Base-by-base conservation (phyloP, 2,329 filamentous ascomycete species). In the Hyphodiscus sp. region DNA sequence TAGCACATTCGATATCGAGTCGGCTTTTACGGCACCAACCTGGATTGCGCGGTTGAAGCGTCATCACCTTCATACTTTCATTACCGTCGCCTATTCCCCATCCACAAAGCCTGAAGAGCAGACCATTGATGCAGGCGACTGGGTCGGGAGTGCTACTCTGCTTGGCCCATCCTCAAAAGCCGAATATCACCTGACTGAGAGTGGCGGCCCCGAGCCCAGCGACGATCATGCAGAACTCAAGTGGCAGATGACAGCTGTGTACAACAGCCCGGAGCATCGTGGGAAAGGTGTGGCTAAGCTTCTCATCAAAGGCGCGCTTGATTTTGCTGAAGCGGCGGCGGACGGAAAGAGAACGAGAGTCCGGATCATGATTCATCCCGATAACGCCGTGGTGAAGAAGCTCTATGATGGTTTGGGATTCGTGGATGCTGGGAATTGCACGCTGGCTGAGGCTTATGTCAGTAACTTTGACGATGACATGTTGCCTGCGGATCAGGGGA, bases 91-190 rank as follows among this genome's bases (percentile, higher is more conserved):
- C 1, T 60, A 62, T 23, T 23, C 51, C 4, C 11, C 56, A n/a
- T 41, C 19, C 18, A 58, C 60, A 2, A 33, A 47, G 5, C 26
- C 46, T 6, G 50, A 56, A 16, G 26, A 53, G 11, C 58, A 63
- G 50, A 61, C 63, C 41, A 49, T 63, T 47, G 54, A 61, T 15
- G 46, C 29, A 18, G 57, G 63, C 49, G 58, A 61, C 41, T 70
- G 67, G 64, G 54, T 70, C 13, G 66, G 63, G 8, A 68, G 67
- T 44, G 58, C 67, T 8, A 69, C 65, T 20, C 30, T 70, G 1
- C 55, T 66, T 1, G 68, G 68, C 1, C 67, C 68, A 10, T 52
- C 57, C n/a, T 53, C 58, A 3, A 54, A 47, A 26, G 51, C 44
- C 4, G 56, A 56, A 4, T 70, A 68, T 46, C 53, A 53, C 1